phyloP scores from a whole-genome alignment of 768 basidiomycete genomes.

The Leccinum olivaceopallidum region DNA sequence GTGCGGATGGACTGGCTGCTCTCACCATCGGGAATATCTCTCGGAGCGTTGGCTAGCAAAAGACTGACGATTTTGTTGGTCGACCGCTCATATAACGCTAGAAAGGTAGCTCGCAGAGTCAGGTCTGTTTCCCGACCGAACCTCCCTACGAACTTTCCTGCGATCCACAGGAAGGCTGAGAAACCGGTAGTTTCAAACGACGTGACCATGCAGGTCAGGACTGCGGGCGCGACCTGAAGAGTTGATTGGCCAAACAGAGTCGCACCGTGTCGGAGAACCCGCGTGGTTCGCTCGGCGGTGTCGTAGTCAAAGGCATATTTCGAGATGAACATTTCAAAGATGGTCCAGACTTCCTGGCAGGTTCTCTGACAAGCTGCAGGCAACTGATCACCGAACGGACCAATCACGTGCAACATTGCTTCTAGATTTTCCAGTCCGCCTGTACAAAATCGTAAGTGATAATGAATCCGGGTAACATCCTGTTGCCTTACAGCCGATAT shows the following conservation, averaged over 20 bases:
- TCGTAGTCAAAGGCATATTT: slow-evolving; percentile 77
- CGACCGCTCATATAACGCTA: slow-evolving; percentile 69
- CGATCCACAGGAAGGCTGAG: slow-evolving; percentile 92
- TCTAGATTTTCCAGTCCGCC: slow-evolving; percentile 92
- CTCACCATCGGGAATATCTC: slow-evolving; percentile 88
- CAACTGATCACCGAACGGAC: slow-evolving; percentile 78
- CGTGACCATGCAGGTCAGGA: slow-evolving; percentile 72
- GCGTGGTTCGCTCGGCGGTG: slow-evolving; percentile 80
- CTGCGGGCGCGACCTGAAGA: slow-evolving; percentile 64
- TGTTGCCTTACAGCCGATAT: slow-evolving; percentile 61
- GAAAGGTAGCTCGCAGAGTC: slow-evolving; percentile 55
- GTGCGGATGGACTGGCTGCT: slow-evolving; percentile 4
- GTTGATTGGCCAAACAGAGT: slow-evolving; percentile 73
- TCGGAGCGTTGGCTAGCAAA: slow-evolving; percentile 65
- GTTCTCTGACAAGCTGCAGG: slow-evolving; percentile 79
- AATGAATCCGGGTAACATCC: background rate
- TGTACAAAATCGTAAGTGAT: slow-evolving; percentile 31
- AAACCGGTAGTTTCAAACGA: slow-evolving; percentile 81
- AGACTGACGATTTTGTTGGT: slow-evolving; percentile 70
- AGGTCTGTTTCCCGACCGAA: slow-evolving; percentile 70
- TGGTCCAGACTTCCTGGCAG: slow-evolving; percentile 75
- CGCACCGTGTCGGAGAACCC: slow-evolving; percentile 82
- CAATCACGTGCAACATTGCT: slow-evolving; percentile 83
- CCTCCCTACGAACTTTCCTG: slow-evolving; percentile 77
- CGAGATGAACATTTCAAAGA: slow-evolving; percentile 78